Conservation (phyloP, 192 early-diverging fungal genomes). For the Podila epigama region DNA sequence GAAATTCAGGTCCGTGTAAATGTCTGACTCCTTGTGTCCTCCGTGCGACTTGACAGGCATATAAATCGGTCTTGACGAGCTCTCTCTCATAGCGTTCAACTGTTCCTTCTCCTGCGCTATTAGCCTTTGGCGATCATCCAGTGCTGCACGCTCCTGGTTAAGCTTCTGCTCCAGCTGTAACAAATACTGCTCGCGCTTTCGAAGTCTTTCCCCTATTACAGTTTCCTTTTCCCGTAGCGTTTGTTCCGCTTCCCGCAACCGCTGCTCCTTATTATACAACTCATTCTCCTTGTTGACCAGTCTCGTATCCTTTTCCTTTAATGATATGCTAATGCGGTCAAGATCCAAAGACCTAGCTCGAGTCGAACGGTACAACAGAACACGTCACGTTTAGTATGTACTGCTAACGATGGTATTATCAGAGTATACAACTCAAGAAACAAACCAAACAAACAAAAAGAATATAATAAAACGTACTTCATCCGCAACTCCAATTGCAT, state of each 20-base stretch:
- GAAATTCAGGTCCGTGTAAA: no score
- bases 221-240: constrained; percentile 29
- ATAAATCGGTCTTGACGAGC: not conserved
- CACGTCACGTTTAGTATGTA: not conserved
- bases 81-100: not conserved
- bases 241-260: constrained; percentile 20
- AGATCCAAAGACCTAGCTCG: constrained; percentile 19
- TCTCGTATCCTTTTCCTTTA: constrained; percentile 2
- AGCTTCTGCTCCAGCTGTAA: not conserved
- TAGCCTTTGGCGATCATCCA: constrained; percentile 8
- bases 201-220: constrained; percentile 9
- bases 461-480: constrained; percentile 3
- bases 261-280: not conserved
- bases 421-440: not conserved
- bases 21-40: not conserved
- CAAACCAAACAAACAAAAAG: not conserved
- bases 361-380: no score
- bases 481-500: constrained; percentile 8
- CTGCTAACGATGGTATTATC: no score
- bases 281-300: constrained; percentile 1
- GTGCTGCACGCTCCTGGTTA: not conserved
- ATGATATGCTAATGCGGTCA: not conserved
- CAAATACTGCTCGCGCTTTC: not conserved
- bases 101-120: constrained; percentile 17
- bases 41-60: not conserved